phyloP scores from a whole-genome alignment of 1,284 basidiomycete species.

The Fomitopsis palustris region DNA sequence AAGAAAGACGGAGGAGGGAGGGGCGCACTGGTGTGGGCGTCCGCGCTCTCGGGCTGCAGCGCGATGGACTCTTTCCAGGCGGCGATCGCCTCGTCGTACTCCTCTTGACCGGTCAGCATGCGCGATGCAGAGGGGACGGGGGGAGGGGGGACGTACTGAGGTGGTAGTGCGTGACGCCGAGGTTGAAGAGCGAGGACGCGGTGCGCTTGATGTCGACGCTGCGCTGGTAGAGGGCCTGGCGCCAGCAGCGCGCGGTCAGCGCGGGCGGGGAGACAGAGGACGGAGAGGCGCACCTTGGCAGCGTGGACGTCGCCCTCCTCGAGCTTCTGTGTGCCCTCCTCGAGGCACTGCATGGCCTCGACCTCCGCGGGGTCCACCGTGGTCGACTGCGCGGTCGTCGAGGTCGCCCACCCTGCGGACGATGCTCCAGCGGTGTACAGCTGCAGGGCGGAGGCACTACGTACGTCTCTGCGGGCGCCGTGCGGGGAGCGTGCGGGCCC shows the following conservation, averaged over 20 bases:
- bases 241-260: background rate
- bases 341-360: conserved; percentile 80
- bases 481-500: background rate
- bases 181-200: conserved; percentile 83
- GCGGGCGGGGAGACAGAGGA: no score
- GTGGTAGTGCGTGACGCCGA: conserved; percentile 88
- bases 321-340: conserved; percentile 83
- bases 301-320: conserved; percentile 87
- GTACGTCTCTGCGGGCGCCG: background rate
- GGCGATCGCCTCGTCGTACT: conserved; percentile 80
- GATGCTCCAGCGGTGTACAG: background rate
- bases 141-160: conserved; percentile 52
- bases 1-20: no score
- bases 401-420: conserved; percentile 75
- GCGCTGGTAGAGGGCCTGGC: conserved; percentile 62
- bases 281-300: conserved; percentile 49
- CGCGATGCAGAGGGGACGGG: background rate
- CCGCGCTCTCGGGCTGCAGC: conserved; percentile 81
- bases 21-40: conserved; percentile 87
- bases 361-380: conserved; percentile 80
- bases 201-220: conserved; percentile 81
- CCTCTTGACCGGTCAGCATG: conserved; percentile 49
- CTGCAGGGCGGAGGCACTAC: background rate
- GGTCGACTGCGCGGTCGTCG: conserved; percentile 76
- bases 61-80: conserved; percentile 86